A percentile compares a stretch with the other conserved stretches of the same genome.
Evolutionary conservation across 768 basidiomycete genomes (phyloP).

Genomic region (Mycena rebaudengoi): DNA sequence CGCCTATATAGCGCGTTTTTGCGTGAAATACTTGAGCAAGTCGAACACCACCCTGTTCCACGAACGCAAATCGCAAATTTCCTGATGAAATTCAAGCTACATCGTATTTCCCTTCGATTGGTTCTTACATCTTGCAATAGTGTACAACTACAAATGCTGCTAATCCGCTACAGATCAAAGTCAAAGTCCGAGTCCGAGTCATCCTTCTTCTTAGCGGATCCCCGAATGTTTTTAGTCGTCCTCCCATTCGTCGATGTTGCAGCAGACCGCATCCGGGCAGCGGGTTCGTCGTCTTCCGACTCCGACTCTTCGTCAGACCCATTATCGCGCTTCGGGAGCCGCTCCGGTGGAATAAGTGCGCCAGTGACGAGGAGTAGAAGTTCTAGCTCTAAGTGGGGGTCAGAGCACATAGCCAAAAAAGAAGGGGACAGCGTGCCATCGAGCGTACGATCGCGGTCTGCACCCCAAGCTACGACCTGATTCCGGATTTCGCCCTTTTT

Average conservation of each 20-base stretch:
- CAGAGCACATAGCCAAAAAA: background rate
- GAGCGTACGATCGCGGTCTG: conserved; percentile 75
- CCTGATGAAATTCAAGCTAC: too few species aligned
- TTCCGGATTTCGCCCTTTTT: conserved; percentile 90
- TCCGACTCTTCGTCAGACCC: conserved; percentile 34
- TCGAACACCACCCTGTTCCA: too few species aligned
- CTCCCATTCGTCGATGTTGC: conserved; percentile 63
- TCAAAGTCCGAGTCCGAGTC: conserved; percentile 86
- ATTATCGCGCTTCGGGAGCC: conserved; percentile 38
- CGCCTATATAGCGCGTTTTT: too few species aligned
- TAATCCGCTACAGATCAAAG: conserved; percentile 71
- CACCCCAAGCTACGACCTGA: conserved; percentile 87
- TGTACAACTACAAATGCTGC: too few species aligned
- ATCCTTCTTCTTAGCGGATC: conserved; percentile 43
- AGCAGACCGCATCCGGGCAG: conserved; percentile 63
- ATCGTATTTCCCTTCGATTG: too few species aligned
- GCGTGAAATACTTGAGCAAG: too few species aligned
- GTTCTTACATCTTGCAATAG: too few species aligned
- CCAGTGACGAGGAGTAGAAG: conserved; percentile 72
- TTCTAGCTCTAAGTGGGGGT: conserved; percentile 71
- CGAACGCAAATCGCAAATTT: too few species aligned
- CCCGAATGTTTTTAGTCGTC: conserved; percentile 63
- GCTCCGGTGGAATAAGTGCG: conserved; percentile 68
- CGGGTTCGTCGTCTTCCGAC: conserved; percentile 53
- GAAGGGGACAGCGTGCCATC: conserved; percentile 69